Evolutionary conservation across 2,329 filamentous ascomycete species (phyloP).

Genomic region (Fusarium beomiforme): DNA sequence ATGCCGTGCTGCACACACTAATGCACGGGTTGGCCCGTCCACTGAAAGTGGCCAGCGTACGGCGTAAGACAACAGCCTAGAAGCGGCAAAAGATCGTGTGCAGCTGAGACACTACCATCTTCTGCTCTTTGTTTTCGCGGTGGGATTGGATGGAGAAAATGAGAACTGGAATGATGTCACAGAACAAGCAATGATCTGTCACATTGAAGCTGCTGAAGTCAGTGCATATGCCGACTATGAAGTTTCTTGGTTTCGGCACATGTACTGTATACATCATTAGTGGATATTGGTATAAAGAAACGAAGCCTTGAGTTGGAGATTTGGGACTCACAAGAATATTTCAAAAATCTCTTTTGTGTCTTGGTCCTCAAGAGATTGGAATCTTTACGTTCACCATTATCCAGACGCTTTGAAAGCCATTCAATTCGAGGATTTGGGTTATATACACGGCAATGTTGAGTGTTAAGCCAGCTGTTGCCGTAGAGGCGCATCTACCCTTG

Average conservation of each 20-base stretch:
- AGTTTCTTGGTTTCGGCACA: neutral
- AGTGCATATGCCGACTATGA: neutral
- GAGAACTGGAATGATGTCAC: neutral
- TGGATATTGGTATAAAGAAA: neutral
- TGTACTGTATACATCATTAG: neutral
- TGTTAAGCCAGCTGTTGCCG: neutral
- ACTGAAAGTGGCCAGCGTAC: neutral
- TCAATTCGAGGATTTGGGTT: rapidly evolving
- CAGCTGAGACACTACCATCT: neutral
- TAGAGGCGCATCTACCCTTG: neutral
- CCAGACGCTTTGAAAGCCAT: neutral
- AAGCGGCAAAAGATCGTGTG: neutral
- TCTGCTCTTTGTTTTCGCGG: neutral
- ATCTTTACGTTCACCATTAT: neutral
- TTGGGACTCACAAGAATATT: neutral
- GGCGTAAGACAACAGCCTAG: neutral
- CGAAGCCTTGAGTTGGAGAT: neutral
- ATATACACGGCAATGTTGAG: neutral
- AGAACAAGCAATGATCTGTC: neutral
- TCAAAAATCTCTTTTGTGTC: neutral
- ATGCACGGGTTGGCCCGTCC: neutral
- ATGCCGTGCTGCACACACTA: neutral
- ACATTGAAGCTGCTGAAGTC: neutral
- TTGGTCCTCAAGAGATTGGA: neutral
- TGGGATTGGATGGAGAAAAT: neutral